Conservation (phyloP, 768 basidiomycete genomes). For the Tricholoma furcatifolium region DNA sequence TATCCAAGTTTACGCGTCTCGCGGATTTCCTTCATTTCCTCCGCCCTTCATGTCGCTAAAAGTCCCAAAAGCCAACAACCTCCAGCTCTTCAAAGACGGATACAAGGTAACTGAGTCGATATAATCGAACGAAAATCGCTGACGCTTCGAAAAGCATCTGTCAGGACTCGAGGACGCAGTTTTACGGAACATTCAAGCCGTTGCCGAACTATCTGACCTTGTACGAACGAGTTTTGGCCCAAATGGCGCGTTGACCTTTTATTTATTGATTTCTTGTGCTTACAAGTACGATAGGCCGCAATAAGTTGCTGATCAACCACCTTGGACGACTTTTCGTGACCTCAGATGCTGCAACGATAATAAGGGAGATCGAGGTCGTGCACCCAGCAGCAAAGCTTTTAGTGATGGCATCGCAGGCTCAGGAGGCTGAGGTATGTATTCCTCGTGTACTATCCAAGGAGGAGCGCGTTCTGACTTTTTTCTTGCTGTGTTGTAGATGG, state of each 20-base stretch:
- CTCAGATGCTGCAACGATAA: slow-evolving; percentile 98
- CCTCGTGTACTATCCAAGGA: neutral
- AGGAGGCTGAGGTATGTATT: slow-evolving; percentile 81
- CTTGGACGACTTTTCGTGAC: slow-evolving; percentile 95
- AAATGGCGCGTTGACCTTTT: slow-evolving; percentile 63
- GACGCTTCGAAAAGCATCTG: slow-evolving; percentile 50
- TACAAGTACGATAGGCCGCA: slow-evolving; percentile 60
- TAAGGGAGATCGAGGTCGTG: slow-evolving; percentile 96
- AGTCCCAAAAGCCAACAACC: slow-evolving; percentile 84
- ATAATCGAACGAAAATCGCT: neutral
- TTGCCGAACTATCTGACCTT: slow-evolving; percentile 92
- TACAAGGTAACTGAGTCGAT: slow-evolving; percentile 65
- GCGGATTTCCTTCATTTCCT: slow-evolving; percentile 7
- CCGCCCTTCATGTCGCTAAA: slow-evolving; percentile 76
- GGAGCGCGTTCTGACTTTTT: neutral
- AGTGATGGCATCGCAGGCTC: slow-evolving; percentile 98
- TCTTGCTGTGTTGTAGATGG: slow-evolving; percentile 67
- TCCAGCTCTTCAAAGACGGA: slow-evolving; percentile 96
- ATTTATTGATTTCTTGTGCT: neutral
- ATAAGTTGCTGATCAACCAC: slow-evolving; percentile 98
- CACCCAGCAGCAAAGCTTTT: slow-evolving; percentile 98
- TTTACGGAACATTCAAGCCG: slow-evolving; percentile 92
- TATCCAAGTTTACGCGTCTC: slow-evolving; percentile 20
- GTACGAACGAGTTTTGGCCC: slow-evolving; percentile 96
- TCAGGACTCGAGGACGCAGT: slow-evolving; percentile 97